Conservation (phyloP, 2,329 filamentous ascomycete species). For the Microcyclospora tardicrescens region DNA sequence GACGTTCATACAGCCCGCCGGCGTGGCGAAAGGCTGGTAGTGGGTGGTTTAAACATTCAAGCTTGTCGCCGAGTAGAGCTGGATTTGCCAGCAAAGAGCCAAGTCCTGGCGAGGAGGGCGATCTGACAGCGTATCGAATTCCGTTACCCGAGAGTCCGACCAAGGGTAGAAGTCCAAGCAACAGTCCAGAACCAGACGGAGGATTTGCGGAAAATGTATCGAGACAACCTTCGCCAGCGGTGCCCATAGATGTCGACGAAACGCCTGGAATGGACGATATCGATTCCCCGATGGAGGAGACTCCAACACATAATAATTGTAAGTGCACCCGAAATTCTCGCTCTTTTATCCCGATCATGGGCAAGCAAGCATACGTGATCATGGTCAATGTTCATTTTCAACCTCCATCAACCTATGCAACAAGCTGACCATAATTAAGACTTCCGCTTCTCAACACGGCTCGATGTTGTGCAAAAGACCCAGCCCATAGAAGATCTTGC, state of each 20-base stretch:
- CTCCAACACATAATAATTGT: slow-evolving; percentile 25
- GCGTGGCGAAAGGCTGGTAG: slow-evolving; percentile 49
- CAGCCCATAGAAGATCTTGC: slow-evolving; percentile 69
- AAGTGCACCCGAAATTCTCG: slow-evolving; percentile 8
- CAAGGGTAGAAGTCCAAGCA: slow-evolving; percentile 23
- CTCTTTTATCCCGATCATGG: neutral
- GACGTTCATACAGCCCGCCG: slow-evolving; percentile 52
- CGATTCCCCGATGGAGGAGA: slow-evolving; percentile 10
- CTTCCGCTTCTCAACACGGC: slow-evolving; percentile 74
- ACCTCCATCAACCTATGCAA: neutral
- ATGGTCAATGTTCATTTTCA: neutral
- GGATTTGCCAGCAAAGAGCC: slow-evolving; percentile 42
- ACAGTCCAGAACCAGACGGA: slow-evolving; percentile 17
- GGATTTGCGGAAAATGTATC: slow-evolving; percentile 3
- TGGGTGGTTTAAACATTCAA: slow-evolving; percentile 41
- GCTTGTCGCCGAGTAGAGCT: slow-evolving; percentile 30
- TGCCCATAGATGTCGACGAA: neutral
- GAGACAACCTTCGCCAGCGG: too few relatives aligned
- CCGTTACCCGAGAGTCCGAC: slow-evolving; percentile 45
- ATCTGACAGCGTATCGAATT: slow-evolving; percentile 29
- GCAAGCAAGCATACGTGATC: neutral
- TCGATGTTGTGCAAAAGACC: slow-evolving; percentile 76
- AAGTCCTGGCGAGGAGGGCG: slow-evolving; percentile 41
- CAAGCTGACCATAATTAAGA: slow-evolving; percentile 40
- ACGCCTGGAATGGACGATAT: slow-evolving; percentile 8